These are phyloP conservation scores for Graphilbum sp. DNA, from an alignment of 2,329 filamentous ascomycete genomes.

Conservation along the genomic window DNA sequence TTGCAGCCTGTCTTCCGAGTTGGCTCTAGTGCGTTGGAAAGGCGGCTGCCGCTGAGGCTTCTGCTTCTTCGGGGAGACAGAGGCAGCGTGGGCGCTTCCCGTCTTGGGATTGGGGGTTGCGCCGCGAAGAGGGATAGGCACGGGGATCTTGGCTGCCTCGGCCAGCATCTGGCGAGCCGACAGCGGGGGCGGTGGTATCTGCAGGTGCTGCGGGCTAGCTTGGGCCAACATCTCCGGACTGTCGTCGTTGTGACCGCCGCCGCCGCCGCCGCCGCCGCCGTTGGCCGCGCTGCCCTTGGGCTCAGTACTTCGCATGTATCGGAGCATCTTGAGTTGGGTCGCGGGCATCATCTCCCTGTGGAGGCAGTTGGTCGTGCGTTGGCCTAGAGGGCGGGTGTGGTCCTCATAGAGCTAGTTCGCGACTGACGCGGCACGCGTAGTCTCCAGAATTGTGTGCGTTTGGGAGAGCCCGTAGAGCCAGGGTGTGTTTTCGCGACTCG, in stretches of 20 bases:
- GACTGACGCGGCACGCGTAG: no score
- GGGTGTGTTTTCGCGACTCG: no score
- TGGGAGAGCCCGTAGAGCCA: no score
- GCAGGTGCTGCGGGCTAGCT: background rate
- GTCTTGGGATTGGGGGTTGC: constrained; percentile 13
- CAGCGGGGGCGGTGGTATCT: constrained; percentile 10
- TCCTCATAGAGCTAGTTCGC: no score
- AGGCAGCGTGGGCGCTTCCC: background rate
- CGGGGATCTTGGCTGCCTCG: constrained; percentile 19
- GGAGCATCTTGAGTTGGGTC: constrained; percentile 12
- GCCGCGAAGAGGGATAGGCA: constrained; percentile 17
- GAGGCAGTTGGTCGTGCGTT: background rate
- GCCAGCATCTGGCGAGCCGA: constrained; percentile 13
- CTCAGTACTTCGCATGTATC: constrained; percentile 11
- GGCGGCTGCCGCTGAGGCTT: background rate
- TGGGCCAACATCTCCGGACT: constrained; percentile 5
- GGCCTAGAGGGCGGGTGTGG: no score
- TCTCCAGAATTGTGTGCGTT: no score
- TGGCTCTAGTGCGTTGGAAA: constrained; percentile 7
- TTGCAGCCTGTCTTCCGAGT: constrained; percentile 12
- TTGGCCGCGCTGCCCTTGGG: constrained; percentile 7
- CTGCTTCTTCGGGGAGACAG: constrained; percentile 1
- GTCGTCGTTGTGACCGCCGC: background rate
- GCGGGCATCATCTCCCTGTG: constrained; percentile 10
- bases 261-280: constrained; percentile 1